phyloP scores from a whole-genome alignment of 805 yeast genomes.

The Metschnikowia lachancei region DNA sequence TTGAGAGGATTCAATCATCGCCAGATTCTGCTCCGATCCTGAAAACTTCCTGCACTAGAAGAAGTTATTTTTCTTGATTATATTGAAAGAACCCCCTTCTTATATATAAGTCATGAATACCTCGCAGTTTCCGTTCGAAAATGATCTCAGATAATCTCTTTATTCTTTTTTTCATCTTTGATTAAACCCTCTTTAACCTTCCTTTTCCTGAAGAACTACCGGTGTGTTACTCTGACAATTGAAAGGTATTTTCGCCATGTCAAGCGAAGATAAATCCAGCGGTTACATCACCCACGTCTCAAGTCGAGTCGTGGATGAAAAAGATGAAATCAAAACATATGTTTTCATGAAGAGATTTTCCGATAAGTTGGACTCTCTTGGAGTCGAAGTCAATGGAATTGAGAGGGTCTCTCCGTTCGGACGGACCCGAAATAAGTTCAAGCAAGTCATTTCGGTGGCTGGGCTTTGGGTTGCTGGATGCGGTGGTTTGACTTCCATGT shows the following conservation, averaged over 20 bases:
- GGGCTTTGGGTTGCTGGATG: conserved; percentile 85
- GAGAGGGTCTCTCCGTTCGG: conserved; percentile 70
- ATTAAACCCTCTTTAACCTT: too few species aligned
- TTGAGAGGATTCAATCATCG: not conserved
- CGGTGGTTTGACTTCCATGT: conserved; percentile 88
- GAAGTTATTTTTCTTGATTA: too few species aligned
- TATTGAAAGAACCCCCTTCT: too few species aligned
- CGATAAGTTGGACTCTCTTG: conserved; percentile 44
- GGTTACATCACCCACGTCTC: conserved; percentile 5
- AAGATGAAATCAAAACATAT: conserved; percentile 16
- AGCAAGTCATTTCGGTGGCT: conserved; percentile 43
- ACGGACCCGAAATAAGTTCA: conserved; percentile 41
- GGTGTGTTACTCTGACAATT: too few species aligned
- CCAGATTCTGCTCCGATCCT: not conserved
- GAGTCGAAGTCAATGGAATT: conserved; percentile 77
- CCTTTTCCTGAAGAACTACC: too few species aligned
- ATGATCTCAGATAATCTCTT: too few species aligned
- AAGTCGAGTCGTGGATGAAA: conserved; percentile 9
- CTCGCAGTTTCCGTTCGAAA: too few species aligned
- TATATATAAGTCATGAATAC: too few species aligned
- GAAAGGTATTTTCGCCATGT: too few species aligned
- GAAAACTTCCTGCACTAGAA: not conserved
- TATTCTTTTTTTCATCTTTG: too few species aligned
- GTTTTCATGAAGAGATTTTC: conserved; percentile 13
- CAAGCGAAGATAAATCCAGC: conserved; percentile 3